Conservation (phyloP, 2,329 filamentous ascomycete genomes). For the Aspergillus sp. region DNA sequence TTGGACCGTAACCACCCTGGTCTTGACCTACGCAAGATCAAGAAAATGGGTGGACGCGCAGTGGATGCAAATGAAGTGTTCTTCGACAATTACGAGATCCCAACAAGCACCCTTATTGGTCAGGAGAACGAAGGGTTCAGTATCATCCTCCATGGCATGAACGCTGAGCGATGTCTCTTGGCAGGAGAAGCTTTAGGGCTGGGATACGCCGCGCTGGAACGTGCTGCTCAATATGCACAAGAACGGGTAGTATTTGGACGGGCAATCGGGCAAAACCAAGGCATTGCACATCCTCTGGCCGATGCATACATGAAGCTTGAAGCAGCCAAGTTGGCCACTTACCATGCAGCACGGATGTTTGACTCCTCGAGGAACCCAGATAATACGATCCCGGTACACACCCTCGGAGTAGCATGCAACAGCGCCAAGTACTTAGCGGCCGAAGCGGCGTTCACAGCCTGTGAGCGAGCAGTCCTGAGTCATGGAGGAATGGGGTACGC, state of each 20-base stretch:
- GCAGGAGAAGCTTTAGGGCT: constrained; percentile 74
- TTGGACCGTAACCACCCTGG: constrained; percentile 56
- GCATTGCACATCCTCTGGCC: constrained; percentile 53
- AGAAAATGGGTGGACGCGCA: constrained; percentile 78
- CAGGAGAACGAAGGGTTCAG: constrained; percentile 70
- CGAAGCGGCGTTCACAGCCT: constrained; percentile 55
- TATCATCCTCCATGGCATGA: constrained; percentile 73
- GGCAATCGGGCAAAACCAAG: constrained; percentile 55
- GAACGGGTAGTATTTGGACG: constrained; percentile 57
- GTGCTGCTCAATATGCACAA: constrained; percentile 57
- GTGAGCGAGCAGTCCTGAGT: constrained; percentile 50
- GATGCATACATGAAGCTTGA: constrained; percentile 56
- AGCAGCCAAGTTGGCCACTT: constrained; percentile 55
- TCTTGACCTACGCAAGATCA: constrained; percentile 63
- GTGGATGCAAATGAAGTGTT: constrained; percentile 85
- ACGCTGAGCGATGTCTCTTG: constrained; percentile 67
- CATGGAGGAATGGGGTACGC: constrained; percentile 60
- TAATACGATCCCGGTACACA: constrained; percentile 46
- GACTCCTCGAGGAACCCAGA: constrained; percentile 47
- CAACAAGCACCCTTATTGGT: constrained; percentile 60
- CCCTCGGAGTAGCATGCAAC: constrained; percentile 59
- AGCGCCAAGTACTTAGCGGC: constrained; percentile 62
- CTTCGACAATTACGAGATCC: constrained; percentile 69
- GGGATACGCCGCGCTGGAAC: constrained; percentile 63
- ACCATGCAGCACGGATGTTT: constrained; percentile 54